A percentile compares a stretch with the other conserved stretches of the same genome.
phyloP scores from a whole-genome alignment of 768 basidiomycete species.

The Exsudoporus frostii region DNA sequence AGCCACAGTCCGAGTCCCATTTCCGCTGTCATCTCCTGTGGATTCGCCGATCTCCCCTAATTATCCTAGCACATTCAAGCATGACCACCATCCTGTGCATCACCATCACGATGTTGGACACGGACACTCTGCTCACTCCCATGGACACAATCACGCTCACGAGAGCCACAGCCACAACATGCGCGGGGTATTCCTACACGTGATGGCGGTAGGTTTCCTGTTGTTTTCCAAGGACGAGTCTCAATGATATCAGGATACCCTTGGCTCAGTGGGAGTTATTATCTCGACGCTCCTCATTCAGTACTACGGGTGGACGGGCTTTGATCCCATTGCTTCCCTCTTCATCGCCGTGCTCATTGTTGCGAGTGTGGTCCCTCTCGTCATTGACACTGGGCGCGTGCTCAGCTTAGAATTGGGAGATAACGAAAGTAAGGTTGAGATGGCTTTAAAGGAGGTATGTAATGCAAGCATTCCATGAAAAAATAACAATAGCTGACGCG shows the following conservation, averaged over 20 bases:
- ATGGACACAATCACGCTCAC: conserved; percentile 52
- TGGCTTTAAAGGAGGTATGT: conserved; percentile 63
- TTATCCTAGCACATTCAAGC: conserved; percentile 50
- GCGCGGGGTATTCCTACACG: conserved; percentile 97
- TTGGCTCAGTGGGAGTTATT: conserved; percentile 97
- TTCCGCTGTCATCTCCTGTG: conserved; percentile 26
- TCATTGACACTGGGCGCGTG: conserved; percentile 88
- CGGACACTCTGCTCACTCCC: conserved; percentile 49
- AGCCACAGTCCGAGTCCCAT: conserved; percentile 22
- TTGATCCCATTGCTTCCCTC: conserved; percentile 95
- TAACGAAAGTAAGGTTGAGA: conserved; percentile 49
- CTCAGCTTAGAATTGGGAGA: conserved; percentile 83
- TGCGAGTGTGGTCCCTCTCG: conserved; percentile 92
- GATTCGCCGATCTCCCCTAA: conserved; percentile 63
- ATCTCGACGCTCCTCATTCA: conserved; percentile 94
- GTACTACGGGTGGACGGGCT: conserved; percentile 97
- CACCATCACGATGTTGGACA: conserved; percentile 22
- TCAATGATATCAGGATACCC: conserved; percentile 63
- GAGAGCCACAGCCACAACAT: conserved; percentile 97
- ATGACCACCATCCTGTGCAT: conserved; percentile 42
- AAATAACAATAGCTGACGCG: background rate
- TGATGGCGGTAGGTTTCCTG: conserved; percentile 72
- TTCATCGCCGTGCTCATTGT: conserved; percentile 96
- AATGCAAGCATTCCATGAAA: background rate
- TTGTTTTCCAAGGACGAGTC: background rate